Evolutionary conservation across 2,329 filamentous ascomycete genomes (phyloP).

Genomic region (Pezicula radicicola): DNA sequence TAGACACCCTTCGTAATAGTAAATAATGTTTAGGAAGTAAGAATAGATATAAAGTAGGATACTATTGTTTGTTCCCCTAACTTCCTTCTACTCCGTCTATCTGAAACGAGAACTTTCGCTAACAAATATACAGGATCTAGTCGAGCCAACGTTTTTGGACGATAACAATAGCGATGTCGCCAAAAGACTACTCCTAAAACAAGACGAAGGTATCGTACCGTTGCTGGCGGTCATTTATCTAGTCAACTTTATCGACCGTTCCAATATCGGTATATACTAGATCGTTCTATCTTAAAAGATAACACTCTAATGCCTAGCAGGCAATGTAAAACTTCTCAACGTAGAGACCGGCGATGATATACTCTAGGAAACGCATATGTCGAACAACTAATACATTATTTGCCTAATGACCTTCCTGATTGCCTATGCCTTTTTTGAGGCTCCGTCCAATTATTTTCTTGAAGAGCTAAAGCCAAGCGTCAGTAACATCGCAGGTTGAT

Average conservation of each 20-base stretch:
- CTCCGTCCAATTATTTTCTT: conserved; percentile 41
- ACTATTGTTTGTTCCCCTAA: too few species aligned
- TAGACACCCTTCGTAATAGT: too few species aligned
- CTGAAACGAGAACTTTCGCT: too few species aligned
- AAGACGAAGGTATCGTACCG: conserved; percentile 56
- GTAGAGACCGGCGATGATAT: conserved; percentile 55
- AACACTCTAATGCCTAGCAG: conserved; percentile 1
- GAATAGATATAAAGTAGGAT: too few species aligned
- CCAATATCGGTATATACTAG: conserved; percentile 52
- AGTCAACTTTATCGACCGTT: conserved; percentile 62
- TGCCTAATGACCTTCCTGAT: conserved; percentile 40
- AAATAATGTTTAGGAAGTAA: too few species aligned
- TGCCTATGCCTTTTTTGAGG: conserved; percentile 41
- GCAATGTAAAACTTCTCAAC: conserved; percentile 62
- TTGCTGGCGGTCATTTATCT: conserved; percentile 59
- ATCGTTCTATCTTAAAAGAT: background rate
- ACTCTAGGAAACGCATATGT: conserved; percentile 57
- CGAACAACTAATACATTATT: conserved; percentile 53
- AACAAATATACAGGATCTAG: too few species aligned
- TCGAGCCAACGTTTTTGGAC: too few species aligned
- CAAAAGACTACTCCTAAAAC: background rate
- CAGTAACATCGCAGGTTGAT: too few species aligned
- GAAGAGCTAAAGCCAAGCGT: conserved; percentile 39
- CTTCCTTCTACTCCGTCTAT: too few species aligned
- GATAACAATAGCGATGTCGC: too few species aligned